These are phyloP conservation scores for Fusarium devonianum DNA, from an alignment of 2,329 filamentous ascomycete species.

Conservation along the genomic window DNA sequence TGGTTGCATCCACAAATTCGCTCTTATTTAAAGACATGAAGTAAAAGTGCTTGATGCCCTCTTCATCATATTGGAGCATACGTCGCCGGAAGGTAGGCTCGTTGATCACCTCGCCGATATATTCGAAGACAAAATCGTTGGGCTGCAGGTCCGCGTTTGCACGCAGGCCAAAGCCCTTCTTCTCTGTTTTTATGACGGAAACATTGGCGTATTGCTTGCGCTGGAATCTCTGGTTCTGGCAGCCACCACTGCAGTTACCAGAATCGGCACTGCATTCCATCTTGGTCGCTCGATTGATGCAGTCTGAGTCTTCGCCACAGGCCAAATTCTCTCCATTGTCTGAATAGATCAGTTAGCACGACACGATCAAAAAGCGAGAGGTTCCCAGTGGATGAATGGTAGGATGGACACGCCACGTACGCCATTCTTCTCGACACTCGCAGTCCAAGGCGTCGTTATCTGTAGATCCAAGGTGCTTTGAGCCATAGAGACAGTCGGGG, in stretches of 20 bases:
- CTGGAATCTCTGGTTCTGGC: conserved; percentile 95
- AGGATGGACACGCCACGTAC: conserved; percentile 64
- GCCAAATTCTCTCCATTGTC: conserved; percentile 76
- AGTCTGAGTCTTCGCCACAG: conserved; percentile 95
- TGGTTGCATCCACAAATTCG: conserved; percentile 97
- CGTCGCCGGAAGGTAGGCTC: conserved; percentile 87
- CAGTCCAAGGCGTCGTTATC: conserved; percentile 92
- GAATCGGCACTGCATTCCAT: conserved; percentile 89
- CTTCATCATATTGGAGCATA: conserved; percentile 91
- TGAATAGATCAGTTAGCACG: conserved; percentile 44
- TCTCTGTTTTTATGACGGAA: conserved; percentile 95
- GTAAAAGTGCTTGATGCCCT: conserved; percentile 99
- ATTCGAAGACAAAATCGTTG: conserved; percentile 96
- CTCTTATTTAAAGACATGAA: conserved; percentile 98
- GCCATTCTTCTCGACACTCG: conserved; percentile 93
- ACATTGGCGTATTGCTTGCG: conserved; percentile 89
- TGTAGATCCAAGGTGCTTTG: conserved; percentile 88
- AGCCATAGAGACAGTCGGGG: conserved; percentile 85
- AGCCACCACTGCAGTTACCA: conserved; percentile 82
- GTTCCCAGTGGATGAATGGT: background rate
- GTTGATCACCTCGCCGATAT: conserved; percentile 97
- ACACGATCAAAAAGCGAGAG: background rate
- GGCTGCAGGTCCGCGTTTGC: conserved; percentile 78
- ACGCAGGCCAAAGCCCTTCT: conserved; percentile 94
- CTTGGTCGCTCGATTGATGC: conserved; percentile 97